A percentile compares a stretch with the other conserved stretches of the same genome.
Conservation (phyloP, 306 rosid genomes). For the Sechiopsis laciniata region DNA sequence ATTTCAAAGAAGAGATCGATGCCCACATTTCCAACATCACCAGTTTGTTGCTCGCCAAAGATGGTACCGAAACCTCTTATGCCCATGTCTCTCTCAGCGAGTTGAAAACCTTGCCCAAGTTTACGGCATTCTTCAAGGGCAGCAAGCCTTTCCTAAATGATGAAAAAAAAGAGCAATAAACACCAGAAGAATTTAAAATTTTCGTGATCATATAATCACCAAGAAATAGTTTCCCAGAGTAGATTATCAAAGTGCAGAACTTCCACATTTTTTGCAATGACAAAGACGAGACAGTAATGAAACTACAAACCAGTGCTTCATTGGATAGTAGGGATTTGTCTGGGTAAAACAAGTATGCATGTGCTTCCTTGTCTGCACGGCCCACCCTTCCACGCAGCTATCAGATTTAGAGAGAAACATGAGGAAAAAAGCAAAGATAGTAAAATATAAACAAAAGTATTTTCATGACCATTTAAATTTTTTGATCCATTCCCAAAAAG, state of each 20-base stretch:
- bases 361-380: conserved; percentile 93
- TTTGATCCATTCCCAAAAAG: conserved; percentile 3
- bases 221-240: conserved; percentile 1
- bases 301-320: conserved; percentile 63
- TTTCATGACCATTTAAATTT: background rate
- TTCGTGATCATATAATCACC: background rate
- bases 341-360: conserved; percentile 80
- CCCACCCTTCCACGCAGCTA: conserved; percentile 99
- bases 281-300: conserved; percentile 23
- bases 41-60: conserved; percentile 92
- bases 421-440: conserved; percentile 22
- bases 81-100: conserved; percentile 96
- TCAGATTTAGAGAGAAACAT: conserved; percentile 24
- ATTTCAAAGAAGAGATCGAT: conserved; percentile 94
- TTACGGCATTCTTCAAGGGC: conserved; percentile 92
- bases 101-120: conserved; percentile 97
- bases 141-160: conserved; percentile 72
- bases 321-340: conserved; percentile 68
- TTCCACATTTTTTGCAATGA: conserved; percentile 26
- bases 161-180: conserved; percentile 27
- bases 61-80: conserved; percentile 95
- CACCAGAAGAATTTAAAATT: background rate
- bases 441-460: background rate
- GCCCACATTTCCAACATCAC: conserved; percentile 95
- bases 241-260: background rate